A percentile compares a stretch with the other conserved stretches of the same genome.
Conservation (phyloP, 2,329 filamentous ascomycete species). For the Aspergillus ustus region DNA sequence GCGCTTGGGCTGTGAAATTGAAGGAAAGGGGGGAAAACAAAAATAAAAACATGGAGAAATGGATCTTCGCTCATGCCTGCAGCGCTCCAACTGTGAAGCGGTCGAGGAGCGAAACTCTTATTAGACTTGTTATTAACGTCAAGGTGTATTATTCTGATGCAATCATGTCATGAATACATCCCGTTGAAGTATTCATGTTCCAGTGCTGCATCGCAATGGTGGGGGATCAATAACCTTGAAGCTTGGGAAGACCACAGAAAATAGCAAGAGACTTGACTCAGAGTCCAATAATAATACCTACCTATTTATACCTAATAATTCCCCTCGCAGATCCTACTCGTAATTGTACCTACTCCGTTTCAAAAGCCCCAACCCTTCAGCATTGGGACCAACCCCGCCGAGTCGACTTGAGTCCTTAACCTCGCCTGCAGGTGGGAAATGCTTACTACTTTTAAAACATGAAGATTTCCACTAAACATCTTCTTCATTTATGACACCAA, state of each 20-base stretch:
- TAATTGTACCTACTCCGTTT: too few relatives aligned
- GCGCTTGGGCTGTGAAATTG: conserved; percentile 11
- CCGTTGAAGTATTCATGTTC: too few relatives aligned
- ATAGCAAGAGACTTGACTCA: too few relatives aligned
- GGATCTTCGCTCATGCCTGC: not conserved
- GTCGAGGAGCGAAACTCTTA: not conserved
- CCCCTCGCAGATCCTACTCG: too few relatives aligned
- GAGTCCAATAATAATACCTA: too few relatives aligned
- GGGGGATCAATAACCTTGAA: too few relatives aligned
- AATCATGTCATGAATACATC: too few relatives aligned
- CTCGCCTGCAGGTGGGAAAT: not conserved
- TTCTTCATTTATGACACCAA: not conserved
- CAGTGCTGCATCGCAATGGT: too few relatives aligned
- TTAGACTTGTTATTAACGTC: not conserved
- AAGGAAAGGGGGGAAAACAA: not conserved
- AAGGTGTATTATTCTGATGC: not conserved
- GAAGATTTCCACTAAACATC: not conserved
- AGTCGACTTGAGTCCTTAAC: not conserved
- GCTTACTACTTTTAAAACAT: not conserved
- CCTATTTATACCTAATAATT: too few relatives aligned
- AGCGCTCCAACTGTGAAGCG: not conserved
- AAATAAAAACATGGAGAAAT: not conserved
- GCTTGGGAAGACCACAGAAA: too few relatives aligned
- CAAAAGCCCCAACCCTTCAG: too few relatives aligned
- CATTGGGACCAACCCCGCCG: too few relatives aligned